Conservation (phyloP, 1,139 yeast species). For the Suhomyces wounanorum region DNA sequence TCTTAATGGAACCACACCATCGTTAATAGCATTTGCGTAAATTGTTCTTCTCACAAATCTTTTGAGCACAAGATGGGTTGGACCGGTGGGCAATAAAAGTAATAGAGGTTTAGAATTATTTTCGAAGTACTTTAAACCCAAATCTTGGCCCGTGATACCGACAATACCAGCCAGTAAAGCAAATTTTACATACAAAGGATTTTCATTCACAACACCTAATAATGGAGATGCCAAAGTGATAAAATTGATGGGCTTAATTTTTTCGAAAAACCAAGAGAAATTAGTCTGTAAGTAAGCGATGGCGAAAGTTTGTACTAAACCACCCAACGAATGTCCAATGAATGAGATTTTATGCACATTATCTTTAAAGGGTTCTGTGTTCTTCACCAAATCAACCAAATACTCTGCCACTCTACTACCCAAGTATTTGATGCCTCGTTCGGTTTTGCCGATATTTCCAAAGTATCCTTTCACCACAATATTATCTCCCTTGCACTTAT, state of each 20-base stretch:
- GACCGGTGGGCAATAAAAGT: conserved; percentile 75
- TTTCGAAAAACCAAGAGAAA: conserved; percentile 70
- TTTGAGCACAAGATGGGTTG: conserved; percentile 67
- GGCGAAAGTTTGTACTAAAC: conserved; percentile 87
- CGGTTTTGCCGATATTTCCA: conserved; percentile 88
- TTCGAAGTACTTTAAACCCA: conserved; percentile 58
- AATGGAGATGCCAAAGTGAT: conserved; percentile 86
- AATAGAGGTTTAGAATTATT: conserved; percentile 60
- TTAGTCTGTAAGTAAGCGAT: conserved; percentile 75
- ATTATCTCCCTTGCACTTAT: conserved; percentile 50
- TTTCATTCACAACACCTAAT: conserved; percentile 80
- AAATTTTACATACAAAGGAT: conserved; percentile 82
- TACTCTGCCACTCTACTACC: conserved; percentile 84
- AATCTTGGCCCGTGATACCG: conserved; percentile 92
- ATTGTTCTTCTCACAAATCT: conserved; percentile 69
- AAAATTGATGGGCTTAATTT: conserved; percentile 75
- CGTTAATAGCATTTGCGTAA: conserved; percentile 79
- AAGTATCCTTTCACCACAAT: conserved; percentile 79
- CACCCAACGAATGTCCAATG: conserved; percentile 92
- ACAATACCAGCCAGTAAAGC: conserved; percentile 87
- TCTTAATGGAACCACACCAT: conserved; percentile 88
- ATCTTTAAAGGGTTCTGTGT: conserved; percentile 32
- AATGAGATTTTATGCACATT: conserved; percentile 70
- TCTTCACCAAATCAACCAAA: conserved; percentile 58
- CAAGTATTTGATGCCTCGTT: conserved; percentile 82